Evolutionary conservation across 2,329 filamentous ascomycete genomes (phyloP).

Genomic region (Cladophialophora carrionii): DNA sequence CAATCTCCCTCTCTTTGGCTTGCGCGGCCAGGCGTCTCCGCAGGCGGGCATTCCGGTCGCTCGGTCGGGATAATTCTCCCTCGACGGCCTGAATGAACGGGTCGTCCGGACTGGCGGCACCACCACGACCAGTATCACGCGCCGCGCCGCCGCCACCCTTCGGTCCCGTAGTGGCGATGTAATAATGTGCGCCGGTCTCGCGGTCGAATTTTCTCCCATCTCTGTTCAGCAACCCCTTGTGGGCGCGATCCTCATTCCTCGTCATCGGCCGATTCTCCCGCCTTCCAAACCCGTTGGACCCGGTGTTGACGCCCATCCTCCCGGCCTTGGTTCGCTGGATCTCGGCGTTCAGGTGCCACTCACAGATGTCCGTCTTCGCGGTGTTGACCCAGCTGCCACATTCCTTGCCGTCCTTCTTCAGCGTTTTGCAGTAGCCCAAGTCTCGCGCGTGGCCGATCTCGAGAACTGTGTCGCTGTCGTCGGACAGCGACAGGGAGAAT

Average conservation of each 20-base stretch:
- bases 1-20: slow-evolving; percentile 52
- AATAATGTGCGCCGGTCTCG: slow-evolving; percentile 51
- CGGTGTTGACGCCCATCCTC: slow-evolving; percentile 78
- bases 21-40: slow-evolving; percentile 50
- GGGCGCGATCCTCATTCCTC: slow-evolving; percentile 24
- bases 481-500: slow-evolving; percentile 84
- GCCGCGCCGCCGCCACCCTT: background rate
- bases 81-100: slow-evolving; percentile 45
- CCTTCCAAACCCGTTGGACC: slow-evolving; percentile 56
- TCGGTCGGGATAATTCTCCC: slow-evolving; percentile 43
- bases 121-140: background rate
- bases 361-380: slow-evolving; percentile 85
- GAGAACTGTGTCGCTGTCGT: slow-evolving; percentile 83
- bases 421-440: slow-evolving; percentile 81
- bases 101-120: slow-evolving; percentile 38
- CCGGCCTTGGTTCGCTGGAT: slow-evolving; percentile 69
- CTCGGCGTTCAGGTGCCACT: slow-evolving; percentile 85
- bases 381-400: slow-evolving; percentile 87
- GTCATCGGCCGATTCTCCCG: background rate
- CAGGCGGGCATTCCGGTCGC: slow-evolving; percentile 49
- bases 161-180: slow-evolving; percentile 43
- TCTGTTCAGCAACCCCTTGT: slow-evolving; percentile 29
- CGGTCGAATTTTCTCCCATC: slow-evolving; percentile 44
- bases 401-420: slow-evolving; percentile 79
- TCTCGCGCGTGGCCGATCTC: slow-evolving; percentile 86